A percentile compares a stretch with the other conserved stretches of the same genome.
phyloP scores from a whole-genome alignment of 345 rosid genomes.

The Garcia nutans region DNA sequence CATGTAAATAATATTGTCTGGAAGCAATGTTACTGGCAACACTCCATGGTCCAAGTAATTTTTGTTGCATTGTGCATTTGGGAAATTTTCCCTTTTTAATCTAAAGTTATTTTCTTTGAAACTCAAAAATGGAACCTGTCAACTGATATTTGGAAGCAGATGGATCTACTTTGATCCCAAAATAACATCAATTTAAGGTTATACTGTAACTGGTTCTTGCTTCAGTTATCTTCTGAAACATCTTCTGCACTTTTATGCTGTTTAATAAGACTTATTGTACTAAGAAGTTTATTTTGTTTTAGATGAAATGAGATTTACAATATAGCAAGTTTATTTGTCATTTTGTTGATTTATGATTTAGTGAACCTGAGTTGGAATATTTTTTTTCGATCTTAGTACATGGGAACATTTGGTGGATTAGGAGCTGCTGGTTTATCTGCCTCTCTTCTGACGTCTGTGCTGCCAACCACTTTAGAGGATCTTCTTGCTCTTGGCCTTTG shows the following conservation, averaged over 20 bases:
- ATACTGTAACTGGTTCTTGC: background rate
- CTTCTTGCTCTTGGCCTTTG: constrained; percentile 91
- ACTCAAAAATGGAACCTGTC: background rate
- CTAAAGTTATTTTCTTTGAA: background rate
- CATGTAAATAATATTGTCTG: background rate
- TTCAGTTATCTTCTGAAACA: background rate
- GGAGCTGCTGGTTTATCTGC: constrained; percentile 95
- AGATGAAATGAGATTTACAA: background rate
- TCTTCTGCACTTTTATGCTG: background rate
- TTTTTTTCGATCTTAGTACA: constrained; percentile 44
- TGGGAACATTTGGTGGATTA: constrained; percentile 83
- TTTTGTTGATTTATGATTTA: background rate
- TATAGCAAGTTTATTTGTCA: background rate
- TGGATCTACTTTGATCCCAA: background rate
- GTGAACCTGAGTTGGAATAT: constrained; percentile 19
- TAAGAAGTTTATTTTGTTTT: background rate
- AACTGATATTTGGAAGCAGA: background rate
- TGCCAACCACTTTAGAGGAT: constrained; percentile 83
- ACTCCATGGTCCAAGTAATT: background rate
- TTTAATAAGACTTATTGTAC: background rate
- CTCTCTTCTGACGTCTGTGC: constrained; percentile 81
- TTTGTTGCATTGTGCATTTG: background rate
- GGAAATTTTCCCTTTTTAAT: background rate
- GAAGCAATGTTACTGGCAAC: background rate
- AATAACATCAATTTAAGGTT: background rate